Percentiles rank a stretch among this genome's conserved stretches.
These are phyloP conservation scores for Periconia sp. DNA, from an alignment of 2,329 filamentous ascomycete genomes.

Conservation along the genomic window DNA sequence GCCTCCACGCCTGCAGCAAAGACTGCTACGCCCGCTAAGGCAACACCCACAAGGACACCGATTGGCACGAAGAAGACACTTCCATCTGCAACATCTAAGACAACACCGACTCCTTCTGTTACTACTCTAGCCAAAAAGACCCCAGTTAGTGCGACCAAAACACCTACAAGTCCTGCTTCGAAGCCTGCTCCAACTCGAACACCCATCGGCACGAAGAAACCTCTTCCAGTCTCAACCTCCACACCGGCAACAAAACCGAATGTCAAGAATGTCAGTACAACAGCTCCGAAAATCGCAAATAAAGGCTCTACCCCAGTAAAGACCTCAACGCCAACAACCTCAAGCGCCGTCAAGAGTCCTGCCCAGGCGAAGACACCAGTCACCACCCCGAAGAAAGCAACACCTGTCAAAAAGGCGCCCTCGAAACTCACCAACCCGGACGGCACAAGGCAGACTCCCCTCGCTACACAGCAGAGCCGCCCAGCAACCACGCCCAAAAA, in stretches of 20 bases:
- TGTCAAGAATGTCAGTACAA: conserved; percentile 19
- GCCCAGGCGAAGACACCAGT: conserved; percentile 13
- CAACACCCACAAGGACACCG: conserved; percentile 23
- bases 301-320: conserved; percentile 9
- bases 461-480: conserved; percentile 26
- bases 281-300: conserved; percentile 18
- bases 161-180: conserved; percentile 15
- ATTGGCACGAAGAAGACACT: conserved; percentile 30
- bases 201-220: conserved; percentile 25
- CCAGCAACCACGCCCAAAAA: conserved; percentile 37
- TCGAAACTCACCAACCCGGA: conserved; percentile 21
- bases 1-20: neutral
- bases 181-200: conserved; percentile 3
- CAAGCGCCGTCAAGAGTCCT: conserved; percentile 10
- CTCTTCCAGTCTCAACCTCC: conserved; percentile 16
- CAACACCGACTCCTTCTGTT: conserved; percentile 14
- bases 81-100: conserved; percentile 13
- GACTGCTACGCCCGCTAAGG: conserved; percentile 12
- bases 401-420: conserved; percentile 30
- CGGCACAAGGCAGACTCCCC: conserved; percentile 34
- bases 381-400: conserved; percentile 19
- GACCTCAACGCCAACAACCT: conserved; percentile 15
- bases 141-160: conserved; percentile 25
- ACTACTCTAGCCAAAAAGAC: conserved; percentile 28
- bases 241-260: conserved; percentile 8